Conservation (phyloP, 371 early-diverging fungal species). For the Apophysomyces ossiformis region DNA sequence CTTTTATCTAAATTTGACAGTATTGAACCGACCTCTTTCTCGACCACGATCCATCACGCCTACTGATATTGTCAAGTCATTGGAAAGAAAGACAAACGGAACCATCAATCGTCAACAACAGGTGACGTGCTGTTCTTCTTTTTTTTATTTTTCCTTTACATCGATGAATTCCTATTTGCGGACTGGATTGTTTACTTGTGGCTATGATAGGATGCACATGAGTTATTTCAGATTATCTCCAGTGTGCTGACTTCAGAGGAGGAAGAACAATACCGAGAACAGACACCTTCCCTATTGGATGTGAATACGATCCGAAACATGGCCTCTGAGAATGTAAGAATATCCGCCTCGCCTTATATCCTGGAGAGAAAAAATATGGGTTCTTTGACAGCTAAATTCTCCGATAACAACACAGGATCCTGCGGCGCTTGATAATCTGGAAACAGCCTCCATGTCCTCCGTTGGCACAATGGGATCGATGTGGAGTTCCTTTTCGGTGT, state of each 20-base stretch:
- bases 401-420: conserved; percentile 9
- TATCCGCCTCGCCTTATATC: too few relatives aligned
- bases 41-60: conserved; percentile 43
- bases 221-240: conserved; percentile 88
- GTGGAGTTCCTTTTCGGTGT: conserved; percentile 59
- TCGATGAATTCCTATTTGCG: too few relatives aligned
- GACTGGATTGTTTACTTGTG: neutral
- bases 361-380: too few relatives aligned
- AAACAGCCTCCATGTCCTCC: conserved; percentile 52
- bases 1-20: conserved; percentile 16
- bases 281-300: conserved; percentile 47
- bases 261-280: conserved; percentile 45
- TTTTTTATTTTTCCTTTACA: neutral
- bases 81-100: conserved; percentile 50
- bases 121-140: conserved; percentile 27
- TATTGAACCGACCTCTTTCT: conserved; percentile 49
- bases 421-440: conserved; percentile 44
- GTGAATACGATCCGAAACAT: conserved; percentile 34
- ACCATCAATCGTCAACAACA: conserved; percentile 52
- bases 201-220: conserved; percentile 88
- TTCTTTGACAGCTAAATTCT: neutral
- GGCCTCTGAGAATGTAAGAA: conserved; percentile 26
- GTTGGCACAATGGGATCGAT: conserved; percentile 54
- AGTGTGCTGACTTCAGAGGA: conserved; percentile 79
- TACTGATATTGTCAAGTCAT: conserved; percentile 40